A percentile compares a stretch with the other conserved stretches of the same genome.
These are phyloP conservation scores for Botryotinia calthae DNA, from an alignment of 2,329 filamentous ascomycete genomes.

Conservation along the genomic window DNA sequence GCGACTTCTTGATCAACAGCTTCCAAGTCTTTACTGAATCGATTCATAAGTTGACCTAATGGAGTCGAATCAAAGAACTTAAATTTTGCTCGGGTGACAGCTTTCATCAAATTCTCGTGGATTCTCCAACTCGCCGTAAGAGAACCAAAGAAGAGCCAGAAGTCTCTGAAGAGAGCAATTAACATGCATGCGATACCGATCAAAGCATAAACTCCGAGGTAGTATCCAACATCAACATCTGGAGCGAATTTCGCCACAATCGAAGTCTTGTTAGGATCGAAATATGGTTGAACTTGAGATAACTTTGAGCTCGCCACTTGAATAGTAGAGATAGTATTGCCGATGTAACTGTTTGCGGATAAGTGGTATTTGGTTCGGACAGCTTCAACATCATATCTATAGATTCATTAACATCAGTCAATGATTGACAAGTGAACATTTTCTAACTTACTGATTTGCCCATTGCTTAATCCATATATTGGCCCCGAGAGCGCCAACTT, in stretches of 20 bases:
- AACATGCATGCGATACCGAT: conserved; percentile 75
- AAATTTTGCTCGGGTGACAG: conserved; percentile 86
- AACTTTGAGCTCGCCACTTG: conserved; percentile 31
- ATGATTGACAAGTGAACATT: not conserved
- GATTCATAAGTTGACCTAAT: conserved; percentile 93
- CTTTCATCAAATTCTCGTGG: conserved; percentile 72
- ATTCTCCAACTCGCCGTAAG: conserved; percentile 82
- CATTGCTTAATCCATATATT: conserved; percentile 95
- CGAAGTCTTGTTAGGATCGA: conserved; percentile 37
- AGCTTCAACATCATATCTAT: conserved; percentile 39
- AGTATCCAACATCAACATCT: conserved; percentile 80
- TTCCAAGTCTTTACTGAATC: conserved; percentile 97
- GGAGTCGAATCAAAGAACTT: conserved; percentile 97
- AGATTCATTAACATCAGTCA: conserved; percentile 1
- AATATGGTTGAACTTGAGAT: conserved; percentile 37
- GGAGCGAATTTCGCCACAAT: conserved; percentile 34
- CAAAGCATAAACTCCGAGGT: conserved; percentile 76
- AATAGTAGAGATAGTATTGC: conserved; percentile 35
- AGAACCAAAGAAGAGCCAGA: conserved; percentile 89
- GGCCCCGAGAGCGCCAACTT: conserved; percentile 80
- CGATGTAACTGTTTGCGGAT: conserved; percentile 31
- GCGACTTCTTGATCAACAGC: conserved; percentile 94
- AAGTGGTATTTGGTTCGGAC: conserved; percentile 24
- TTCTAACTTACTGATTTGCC: conserved; percentile 74
- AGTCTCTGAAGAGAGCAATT: conserved; percentile 79